phyloP scores from a whole-genome alignment of 306 rosid species.

The Citrullus colocynthis region DNA sequence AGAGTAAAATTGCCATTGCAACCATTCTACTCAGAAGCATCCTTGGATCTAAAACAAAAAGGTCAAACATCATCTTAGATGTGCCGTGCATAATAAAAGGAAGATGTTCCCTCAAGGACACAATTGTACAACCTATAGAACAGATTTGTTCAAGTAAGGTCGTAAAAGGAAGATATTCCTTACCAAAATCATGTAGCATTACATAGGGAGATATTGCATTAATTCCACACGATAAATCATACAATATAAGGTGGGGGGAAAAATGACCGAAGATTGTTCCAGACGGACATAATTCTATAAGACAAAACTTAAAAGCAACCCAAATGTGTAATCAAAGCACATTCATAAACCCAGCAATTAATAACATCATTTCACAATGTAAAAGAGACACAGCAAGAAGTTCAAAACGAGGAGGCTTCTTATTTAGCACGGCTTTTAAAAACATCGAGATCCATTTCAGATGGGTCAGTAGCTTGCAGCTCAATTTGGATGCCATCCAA shows the following conservation, averaged over 20 bases:
- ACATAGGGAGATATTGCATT: slow-evolving; percentile 10
- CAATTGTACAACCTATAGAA: too few species aligned
- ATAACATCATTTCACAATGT: slow-evolving; percentile 5
- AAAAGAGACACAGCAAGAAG: slow-evolving; percentile 3
- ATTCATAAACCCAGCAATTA: slow-evolving; percentile 6
- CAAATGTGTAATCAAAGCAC: slow-evolving; percentile 9
- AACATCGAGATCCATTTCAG: slow-evolving; percentile 41
- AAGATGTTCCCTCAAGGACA: not conserved
- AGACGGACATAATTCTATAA: slow-evolving; percentile 3
- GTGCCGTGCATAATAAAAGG: not conserved
- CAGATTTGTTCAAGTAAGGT: too few species aligned
- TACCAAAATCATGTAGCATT: slow-evolving; percentile 1
- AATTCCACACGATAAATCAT: slow-evolving; percentile 8
- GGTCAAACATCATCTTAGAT: not conserved
- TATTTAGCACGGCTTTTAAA: slow-evolving; percentile 29
- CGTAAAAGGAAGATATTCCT: not conserved
- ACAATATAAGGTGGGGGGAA: not conserved
- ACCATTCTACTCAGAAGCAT: not conserved
- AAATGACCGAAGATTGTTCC: not conserved
- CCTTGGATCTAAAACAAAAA: not conserved
- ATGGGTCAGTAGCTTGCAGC: slow-evolving; percentile 45
- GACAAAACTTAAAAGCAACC: slow-evolving; percentile 5
- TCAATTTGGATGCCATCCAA: slow-evolving; percentile 26
- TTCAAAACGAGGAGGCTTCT: not conserved
- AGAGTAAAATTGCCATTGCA: not conserved